Evolutionary conservation across 306 rosid genomes (phyloP).

Genomic region (Aeschynomene evenia): DNA sequence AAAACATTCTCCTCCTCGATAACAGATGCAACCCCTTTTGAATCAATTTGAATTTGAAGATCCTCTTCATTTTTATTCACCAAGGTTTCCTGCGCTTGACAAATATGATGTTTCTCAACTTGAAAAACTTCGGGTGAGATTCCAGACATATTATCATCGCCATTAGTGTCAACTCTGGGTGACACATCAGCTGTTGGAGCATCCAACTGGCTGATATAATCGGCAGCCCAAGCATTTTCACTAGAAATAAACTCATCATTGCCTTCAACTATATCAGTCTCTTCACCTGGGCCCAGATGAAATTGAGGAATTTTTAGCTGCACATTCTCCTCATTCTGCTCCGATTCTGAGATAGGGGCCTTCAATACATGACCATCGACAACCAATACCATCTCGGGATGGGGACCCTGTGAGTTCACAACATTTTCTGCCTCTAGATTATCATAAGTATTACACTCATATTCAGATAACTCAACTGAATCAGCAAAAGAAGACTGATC

Average conservation of each 20-base stretch:
- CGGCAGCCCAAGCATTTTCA: constrained; percentile 72
- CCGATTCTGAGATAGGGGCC: constrained; percentile 82
- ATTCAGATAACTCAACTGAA: constrained; percentile 63
- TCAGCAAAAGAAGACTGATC: constrained; percentile 64
- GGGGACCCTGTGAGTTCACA: constrained; percentile 57
- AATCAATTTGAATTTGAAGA: constrained; percentile 30
- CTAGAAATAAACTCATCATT: constrained; percentile 54
- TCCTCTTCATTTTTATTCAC: constrained; percentile 39
- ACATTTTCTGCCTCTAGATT: constrained; percentile 51
- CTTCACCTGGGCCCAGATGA: constrained; percentile 89
- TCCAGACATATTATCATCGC: constrained; percentile 27
- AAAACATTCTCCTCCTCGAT: constrained; percentile 42
- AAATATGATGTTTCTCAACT: constrained; percentile 40
- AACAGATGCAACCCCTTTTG: constrained; percentile 40
- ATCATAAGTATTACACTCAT: constrained; percentile 54
- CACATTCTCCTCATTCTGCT: constrained; percentile 61
- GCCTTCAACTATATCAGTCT: constrained; percentile 68
- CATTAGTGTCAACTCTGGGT: constrained; percentile 17
- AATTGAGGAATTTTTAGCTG: constrained; percentile 80
- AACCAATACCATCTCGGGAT: constrained; percentile 84
- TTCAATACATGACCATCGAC: constrained; percentile 88
- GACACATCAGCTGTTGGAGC: constrained; percentile 37
- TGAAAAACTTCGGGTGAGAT: constrained; percentile 44
- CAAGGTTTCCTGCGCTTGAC: constrained; percentile 38
- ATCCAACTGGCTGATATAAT: constrained; percentile 55